Evolutionary conservation across 139 green algal genomes (phyloP).

Genomic region (Chlorella sp.): DNA sequence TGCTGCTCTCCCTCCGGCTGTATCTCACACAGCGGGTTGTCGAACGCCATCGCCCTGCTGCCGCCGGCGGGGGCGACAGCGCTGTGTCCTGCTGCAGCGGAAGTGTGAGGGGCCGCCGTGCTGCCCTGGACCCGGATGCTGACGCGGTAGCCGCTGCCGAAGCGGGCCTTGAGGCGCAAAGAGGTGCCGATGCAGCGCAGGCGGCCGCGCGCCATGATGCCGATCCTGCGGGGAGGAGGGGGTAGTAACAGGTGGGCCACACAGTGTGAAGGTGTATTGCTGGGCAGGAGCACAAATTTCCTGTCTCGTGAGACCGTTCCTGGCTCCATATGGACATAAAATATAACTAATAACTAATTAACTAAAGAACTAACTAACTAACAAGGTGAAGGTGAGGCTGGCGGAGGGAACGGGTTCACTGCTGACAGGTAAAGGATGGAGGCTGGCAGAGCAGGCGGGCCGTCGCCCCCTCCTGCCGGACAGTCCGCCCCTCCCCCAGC

Average conservation of each 20-base stretch:
- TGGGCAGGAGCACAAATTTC: neutral
- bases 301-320: too few relatives aligned
- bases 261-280: neutral
- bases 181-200: conserved; percentile 86
- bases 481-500: too few relatives aligned
- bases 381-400: too few relatives aligned
- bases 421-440: too few relatives aligned
- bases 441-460: too few relatives aligned
- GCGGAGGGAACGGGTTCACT: too few relatives aligned
- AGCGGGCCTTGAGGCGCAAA: conserved; percentile 92
- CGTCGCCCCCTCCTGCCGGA: too few relatives aligned
- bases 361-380: too few relatives aligned
- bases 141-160: conserved; percentile 85
- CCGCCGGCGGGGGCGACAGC: neutral
- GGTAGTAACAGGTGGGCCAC: neutral
- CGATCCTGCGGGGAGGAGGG: conserved; percentile 60
- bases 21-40: conserved; percentile 5
- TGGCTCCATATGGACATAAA: too few relatives aligned
- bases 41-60: neutral
- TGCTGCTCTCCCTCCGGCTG: neutral
- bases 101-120: neutral
- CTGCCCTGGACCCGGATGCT: conserved; percentile 32
- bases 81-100: neutral
- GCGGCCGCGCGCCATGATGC: conserved; percentile 91
- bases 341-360: too few relatives aligned